Conservation (phyloP, 2,329 filamentous ascomycete species). For the Graphilbum ipis-grandicollis region DNA sequence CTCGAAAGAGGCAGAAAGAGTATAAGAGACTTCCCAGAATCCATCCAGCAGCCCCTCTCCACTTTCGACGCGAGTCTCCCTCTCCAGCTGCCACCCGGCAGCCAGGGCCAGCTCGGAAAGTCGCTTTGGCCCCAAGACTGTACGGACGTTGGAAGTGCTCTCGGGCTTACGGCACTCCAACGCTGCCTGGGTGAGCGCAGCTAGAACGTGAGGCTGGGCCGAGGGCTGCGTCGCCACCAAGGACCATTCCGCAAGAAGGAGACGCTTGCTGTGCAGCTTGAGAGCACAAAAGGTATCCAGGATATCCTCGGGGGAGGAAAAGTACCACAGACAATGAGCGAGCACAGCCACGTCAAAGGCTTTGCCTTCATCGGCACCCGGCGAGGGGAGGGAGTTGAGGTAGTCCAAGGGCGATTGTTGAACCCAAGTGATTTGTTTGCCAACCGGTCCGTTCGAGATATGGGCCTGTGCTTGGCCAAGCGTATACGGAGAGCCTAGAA, state of each 20-base stretch:
- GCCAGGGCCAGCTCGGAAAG: slow-evolving; percentile 19
- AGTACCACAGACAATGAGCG: slow-evolving; percentile 36
- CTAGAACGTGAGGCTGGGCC: slow-evolving; percentile 30
- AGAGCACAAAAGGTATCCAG: slow-evolving; percentile 18
- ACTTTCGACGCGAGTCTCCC: slow-evolving; percentile 19
- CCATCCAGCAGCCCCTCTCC: slow-evolving; percentile 24
- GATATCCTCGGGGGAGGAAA: slow-evolving; percentile 20
- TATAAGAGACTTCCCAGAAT: slow-evolving; percentile 24
- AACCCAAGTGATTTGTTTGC: slow-evolving; percentile 25
- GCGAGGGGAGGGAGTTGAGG: slow-evolving; percentile 9
- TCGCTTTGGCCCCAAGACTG: slow-evolving; percentile 21
- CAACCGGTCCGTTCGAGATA: slow-evolving; percentile 22
- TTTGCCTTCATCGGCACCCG: not conserved
- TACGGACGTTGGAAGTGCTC: slow-evolving; percentile 28
- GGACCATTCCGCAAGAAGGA: slow-evolving; percentile 29
- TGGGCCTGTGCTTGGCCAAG: slow-evolving; percentile 28
- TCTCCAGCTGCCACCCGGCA: slow-evolving; percentile 20
- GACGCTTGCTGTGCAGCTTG: slow-evolving; percentile 14
- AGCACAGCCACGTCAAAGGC: slow-evolving; percentile 25
- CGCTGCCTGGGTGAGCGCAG: slow-evolving; percentile 25
- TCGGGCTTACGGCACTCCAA: slow-evolving; percentile 22
- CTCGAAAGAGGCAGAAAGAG: slow-evolving; percentile 15
- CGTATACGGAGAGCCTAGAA: slow-evolving; percentile 21
- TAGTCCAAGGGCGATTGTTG: slow-evolving; percentile 19
- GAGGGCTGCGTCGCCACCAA: slow-evolving; percentile 20